Evolutionary conservation across 371 early-diverging fungal species (phyloP), one percentile per base, ranked within the genome.

Genomic region (Mortierella sp.): DNA sequence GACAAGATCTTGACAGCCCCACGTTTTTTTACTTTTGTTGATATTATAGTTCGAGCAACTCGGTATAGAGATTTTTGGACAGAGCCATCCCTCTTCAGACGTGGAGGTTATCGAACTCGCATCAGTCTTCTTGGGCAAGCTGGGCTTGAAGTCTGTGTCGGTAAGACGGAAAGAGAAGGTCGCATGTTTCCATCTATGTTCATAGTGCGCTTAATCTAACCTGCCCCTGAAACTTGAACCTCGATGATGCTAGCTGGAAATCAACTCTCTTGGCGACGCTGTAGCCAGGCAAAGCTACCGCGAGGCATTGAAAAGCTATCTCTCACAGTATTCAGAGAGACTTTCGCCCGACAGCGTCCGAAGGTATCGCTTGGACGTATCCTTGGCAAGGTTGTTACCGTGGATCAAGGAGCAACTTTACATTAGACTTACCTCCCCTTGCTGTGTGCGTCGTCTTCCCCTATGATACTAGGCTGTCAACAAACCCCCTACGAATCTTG

Each of bases 41-140:
- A n/a, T 14, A 2, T 8, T 24, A 13, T 62, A 89, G 84, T 90
- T 90, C 71, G 88, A 90, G 49, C 90, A 90, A 77, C 85, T 90
- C 45, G 90, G 90, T 2, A 58, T 88, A 12, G 90, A 90, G 49
- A 31, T 81, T 1, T 76, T 83, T 49, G 89, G 88, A 1, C 60
- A 73, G 14, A 44, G 61, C 17, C 81, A 85, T 58, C 78, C 85
- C 0, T 79, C 82, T 0, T 67, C 79, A 2, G 90, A 90, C 60
- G 82, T 88, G 4, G 89, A 90, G 49, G 57, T 82, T 31, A 84
- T 90, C 22, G 80, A 76, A 16, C 62, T 84, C 52, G 89, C 82
- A 5, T 72, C 80, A 48, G 43, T 43, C 16, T 81, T 88, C 54
- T 60, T 89, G n/a, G 61, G 63, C 16, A 58, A 58, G 19, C 54